Base-by-base conservation (phyloP, 805 yeast genomes). In the Candida easanensis region DNA sequence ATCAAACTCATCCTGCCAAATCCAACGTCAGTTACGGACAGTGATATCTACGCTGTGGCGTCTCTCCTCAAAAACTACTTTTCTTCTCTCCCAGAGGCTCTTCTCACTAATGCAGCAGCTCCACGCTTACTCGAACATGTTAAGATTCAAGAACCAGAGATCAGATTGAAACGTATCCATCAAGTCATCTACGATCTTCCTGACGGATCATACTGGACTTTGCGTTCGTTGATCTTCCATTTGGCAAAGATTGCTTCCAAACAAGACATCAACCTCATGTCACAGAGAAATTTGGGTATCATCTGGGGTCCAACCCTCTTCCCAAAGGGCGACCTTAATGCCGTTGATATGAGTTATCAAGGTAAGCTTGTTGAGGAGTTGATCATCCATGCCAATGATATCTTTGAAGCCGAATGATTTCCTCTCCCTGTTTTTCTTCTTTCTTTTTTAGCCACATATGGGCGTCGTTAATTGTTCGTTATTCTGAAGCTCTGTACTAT, bases 231-330 rank as follows among this genome's bases (percentile, higher is more conserved):
- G 51, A 69, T 90, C 2, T 88, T 91, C 73, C 99, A 93, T 63
- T 76, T 93, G 48, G 80, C 83, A 49, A 77, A 83, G 43, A 82
- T 93, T 13, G 79, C 83, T 30, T 74, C 75, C 22, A 71, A 80
- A 43, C 82, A 81, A 56, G 71, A 72, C 17, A 53, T 65, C 27
- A 88, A 89, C 60, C 75, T 93, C 60, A 93, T 93, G 99, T 80
- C 80, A 36, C 73, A 82, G 45, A 82, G 83, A 57, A 83, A 85
- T 46, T 64, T 93, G 54, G 87, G 95, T 36, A 87, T 88, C 31
- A 89, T 91, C 30, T 93, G 99, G 99, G 97, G 97, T 0, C 96
- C 96, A 16, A 86, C 87, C 2, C 66, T 93, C 40, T 74, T 93
- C 61, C 76, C 82, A 16, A 79, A 81, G 37, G 85, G 79, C 53